Base-by-base conservation (phyloP, 2,329 filamentous ascomycete genomes). In the Talaromyces islandicus region DNA sequence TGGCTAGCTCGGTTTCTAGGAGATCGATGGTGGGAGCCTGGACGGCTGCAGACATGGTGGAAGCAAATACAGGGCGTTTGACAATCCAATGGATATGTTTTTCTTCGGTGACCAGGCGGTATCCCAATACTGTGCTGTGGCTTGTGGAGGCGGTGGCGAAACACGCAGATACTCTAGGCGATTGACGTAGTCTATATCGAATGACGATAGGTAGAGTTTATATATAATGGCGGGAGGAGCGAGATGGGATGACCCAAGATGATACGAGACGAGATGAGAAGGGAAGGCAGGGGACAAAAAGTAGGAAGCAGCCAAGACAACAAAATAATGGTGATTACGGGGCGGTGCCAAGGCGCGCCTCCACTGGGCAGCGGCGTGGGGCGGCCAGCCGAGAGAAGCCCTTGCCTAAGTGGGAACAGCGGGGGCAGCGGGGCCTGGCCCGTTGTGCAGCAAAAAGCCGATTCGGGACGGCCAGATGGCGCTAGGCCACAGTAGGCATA, bases 11-110 rank as follows among this genome's bases (percentile, higher is more conserved):
- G 4, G 71, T 70, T 62, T 77, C 75, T 21, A 78, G 63, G 1
- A 78, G 70, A 50, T 73, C 67, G 50, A 77, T 76, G 14, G 75
- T 77, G 5, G 57, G 30, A 2, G 75, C 75, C 64, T 77, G 73
- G 32, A 77, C 67, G 46, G 73, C 69, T 19, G 69, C 70, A 27
- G 75, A 72, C 75, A 78, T 77, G 60, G 30, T 30, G 7, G 48
- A 52, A 6, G 25, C 27, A 46, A 46, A 52, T 29, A 7, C 48
- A 17, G 25, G 14, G n/a, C n/a, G n/a, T 12, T 27, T 21, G 24
- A 17, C 48, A 9, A 19, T 52, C 2, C 7, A 29, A n/a, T 29
- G 25, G 29, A 52, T 38, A 17, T 17, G 35, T 7, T 38, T 17
- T n/a, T 38, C 14, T 17, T 6, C 17, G 32, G 14, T 35, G 4